phyloP scores from a whole-genome alignment of 495 filamentous ascomycete species.

The Podospora fimiseda region DNA sequence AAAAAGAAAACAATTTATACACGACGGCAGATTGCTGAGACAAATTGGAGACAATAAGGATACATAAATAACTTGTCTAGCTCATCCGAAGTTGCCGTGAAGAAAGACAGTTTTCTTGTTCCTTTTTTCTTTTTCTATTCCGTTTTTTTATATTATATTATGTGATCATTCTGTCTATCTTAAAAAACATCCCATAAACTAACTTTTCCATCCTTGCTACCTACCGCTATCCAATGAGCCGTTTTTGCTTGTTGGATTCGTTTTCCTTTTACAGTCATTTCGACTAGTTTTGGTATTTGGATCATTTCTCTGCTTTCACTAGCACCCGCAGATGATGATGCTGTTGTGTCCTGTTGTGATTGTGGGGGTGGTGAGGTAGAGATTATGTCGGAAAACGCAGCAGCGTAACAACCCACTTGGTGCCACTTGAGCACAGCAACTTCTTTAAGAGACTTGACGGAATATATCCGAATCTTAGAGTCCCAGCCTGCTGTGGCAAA shows the following conservation, averaged over 20 bases:
- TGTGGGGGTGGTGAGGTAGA: not conserved
- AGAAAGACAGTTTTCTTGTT: no score
- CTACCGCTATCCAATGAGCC: constrained; percentile 84
- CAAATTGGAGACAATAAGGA: no score
- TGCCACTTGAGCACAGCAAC: constrained; percentile 96
- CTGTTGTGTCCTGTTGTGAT: not conserved
- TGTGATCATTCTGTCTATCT: no score
- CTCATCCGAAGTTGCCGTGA: no score
- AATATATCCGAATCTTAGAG: constrained; percentile 70
- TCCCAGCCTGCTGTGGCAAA: constrained; percentile 97
- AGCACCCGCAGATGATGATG: not conserved
- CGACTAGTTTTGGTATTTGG: constrained; percentile 21
- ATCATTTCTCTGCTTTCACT: not conserved
- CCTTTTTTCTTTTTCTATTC: no score
- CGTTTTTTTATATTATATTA: no score
- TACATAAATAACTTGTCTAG: no score
- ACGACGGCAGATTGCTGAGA: no score
- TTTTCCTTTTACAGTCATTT: constrained; percentile 53
- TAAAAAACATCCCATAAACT: constrained; percentile 90
- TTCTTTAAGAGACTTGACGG: constrained; percentile 73
- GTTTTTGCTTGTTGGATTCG: constrained; percentile 57
- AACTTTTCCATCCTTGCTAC: constrained; percentile 92
- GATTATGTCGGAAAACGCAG: constrained; percentile 60
- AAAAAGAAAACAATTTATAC: no score
- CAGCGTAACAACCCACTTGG: constrained; percentile 79